Percentiles rank a stretch among this genome's conserved stretches.
Conservation (phyloP, 2,329 filamentous ascomycete genomes). For the Diaporthe ilicicola region DNA sequence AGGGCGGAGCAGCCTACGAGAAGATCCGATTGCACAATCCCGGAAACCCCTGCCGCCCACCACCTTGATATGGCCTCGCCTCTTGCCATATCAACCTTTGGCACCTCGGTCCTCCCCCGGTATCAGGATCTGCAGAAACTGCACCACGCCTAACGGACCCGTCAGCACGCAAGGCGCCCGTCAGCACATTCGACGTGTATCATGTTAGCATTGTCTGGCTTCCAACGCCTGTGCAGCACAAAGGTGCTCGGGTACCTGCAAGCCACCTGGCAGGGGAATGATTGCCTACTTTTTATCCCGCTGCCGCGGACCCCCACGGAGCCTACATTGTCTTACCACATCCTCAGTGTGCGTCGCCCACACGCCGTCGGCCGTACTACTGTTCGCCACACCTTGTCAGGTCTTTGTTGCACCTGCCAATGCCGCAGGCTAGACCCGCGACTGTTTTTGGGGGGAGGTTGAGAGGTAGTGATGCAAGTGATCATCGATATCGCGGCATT, state of each 20-base stretch:
- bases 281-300: constrained; percentile 6
- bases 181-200: constrained; percentile 20
- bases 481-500: not conserved
- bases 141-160: not conserved
- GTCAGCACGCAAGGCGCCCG: constrained; percentile 12
- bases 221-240: not conserved
- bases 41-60: not conserved
- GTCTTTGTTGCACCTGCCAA: not conserved
- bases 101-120: constrained; percentile 1
- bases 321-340: constrained; percentile 18
- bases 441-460: not conserved
- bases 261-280: constrained; percentile 5
- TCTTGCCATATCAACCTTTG: not conserved
- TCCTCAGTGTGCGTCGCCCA: constrained; percentile 1
- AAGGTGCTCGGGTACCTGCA: constrained; percentile 6
- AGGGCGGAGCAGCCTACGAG: not conserved
- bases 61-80: not conserved
- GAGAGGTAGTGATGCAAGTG: constrained; percentile 20
- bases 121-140: not conserved
- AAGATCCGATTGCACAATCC: constrained; percentile 3
- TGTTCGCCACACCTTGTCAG: not conserved
- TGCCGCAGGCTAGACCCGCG: not conserved
- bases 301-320: constrained; percentile 29
- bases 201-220: not conserved
- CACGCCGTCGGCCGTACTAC: constrained; percentile 10